phyloP scores from a whole-genome alignment of 2,329 filamentous ascomycete genomes.

The Hymenoscyphus repandus region DNA sequence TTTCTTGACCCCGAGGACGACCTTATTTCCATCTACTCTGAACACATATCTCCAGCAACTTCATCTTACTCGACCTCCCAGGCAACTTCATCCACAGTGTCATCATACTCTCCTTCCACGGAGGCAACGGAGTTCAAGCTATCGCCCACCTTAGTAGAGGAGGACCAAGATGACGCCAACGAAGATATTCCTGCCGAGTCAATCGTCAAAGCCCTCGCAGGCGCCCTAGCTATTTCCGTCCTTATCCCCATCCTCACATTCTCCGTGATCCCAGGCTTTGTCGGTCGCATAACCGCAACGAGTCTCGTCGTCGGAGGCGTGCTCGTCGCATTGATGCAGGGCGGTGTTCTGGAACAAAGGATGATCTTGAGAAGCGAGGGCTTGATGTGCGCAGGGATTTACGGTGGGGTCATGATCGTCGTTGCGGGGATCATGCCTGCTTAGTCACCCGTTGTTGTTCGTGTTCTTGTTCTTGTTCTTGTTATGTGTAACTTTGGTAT shows the following conservation, averaged over 20 bases:
- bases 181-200: slow-evolving; percentile 26
- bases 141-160: not conserved
- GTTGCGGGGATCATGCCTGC: slow-evolving; percentile 24
- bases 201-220: slow-evolving; percentile 31
- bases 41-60: slow-evolving; percentile 2
- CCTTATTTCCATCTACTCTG: slow-evolving; percentile 26
- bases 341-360: slow-evolving; percentile 10
- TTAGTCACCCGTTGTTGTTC: not conserved
- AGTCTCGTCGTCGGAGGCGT: slow-evolving; percentile 46
- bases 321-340: slow-evolving; percentile 21
- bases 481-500: too few species aligned
- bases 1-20: slow-evolving; percentile 30
- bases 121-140: not conserved
- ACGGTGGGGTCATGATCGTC: slow-evolving; percentile 26
- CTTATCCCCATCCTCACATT: slow-evolving; percentile 56
- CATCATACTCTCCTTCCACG: slow-evolving; percentile 9
- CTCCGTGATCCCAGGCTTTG: slow-evolving; percentile 49
- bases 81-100: slow-evolving; percentile 2
- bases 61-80: slow-evolving; percentile 5
- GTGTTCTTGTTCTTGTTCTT: not conserved
- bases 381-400: slow-evolving; percentile 24
- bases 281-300: slow-evolving; percentile 53
- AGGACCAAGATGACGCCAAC: not conserved
- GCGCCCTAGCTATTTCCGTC: slow-evolving; percentile 47
- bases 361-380: slow-evolving; percentile 18